Base-by-base conservation (phyloP, 2,329 filamentous ascomycete genomes). In the Paecilomyces sp. region DNA sequence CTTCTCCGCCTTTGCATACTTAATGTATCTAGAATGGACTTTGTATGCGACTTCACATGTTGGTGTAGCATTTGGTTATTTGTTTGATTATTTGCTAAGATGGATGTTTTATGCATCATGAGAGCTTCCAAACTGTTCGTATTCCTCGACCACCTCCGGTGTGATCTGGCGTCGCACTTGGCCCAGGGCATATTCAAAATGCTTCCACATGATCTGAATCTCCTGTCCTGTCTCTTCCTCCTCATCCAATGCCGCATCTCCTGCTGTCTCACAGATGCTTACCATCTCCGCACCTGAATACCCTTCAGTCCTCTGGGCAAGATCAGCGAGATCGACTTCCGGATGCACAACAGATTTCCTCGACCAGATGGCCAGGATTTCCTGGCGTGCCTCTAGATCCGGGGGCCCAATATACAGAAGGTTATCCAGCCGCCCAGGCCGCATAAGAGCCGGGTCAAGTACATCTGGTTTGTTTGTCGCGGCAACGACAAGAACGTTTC, bases 401-500 rank as follows among this genome's bases (percentile, higher is more conserved):
- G 93, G 93, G 3, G 91, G 89, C 0, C 90, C 89, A 52, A 97
- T 90, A 72, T 96, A 96, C 54, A 96, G 83, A 34, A 92, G 82
- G 65, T 88, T 85, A 68, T 96, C 91, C 72, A 97, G 90, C 30
- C 93, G 85, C 1, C 93, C 93, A 0, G 91, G 89, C 0, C 93
- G 85, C 70, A 96, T 84, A 34, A 97, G 82, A 0, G 93, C 93
- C 0, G 90, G 85, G 70, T 97, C 93, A 22, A 97, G 83, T 1
- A 88, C 83, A 68, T 96, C 89, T 0, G 93, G 93, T 57, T 91
- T 86, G 76, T 97, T 97, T 0, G 93, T 97, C 2, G 93, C 93
- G 0, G 91, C 93, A 18, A 97, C 84, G 13, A 97, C 88, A 61
- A 95, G 84, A 0, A 97, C 92, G 60, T 90, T 90, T 58, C 88